Evolutionary conservation across 2,329 filamentous ascomycete species (phyloP).

Genomic region (Aspergillus amoenus): DNA sequence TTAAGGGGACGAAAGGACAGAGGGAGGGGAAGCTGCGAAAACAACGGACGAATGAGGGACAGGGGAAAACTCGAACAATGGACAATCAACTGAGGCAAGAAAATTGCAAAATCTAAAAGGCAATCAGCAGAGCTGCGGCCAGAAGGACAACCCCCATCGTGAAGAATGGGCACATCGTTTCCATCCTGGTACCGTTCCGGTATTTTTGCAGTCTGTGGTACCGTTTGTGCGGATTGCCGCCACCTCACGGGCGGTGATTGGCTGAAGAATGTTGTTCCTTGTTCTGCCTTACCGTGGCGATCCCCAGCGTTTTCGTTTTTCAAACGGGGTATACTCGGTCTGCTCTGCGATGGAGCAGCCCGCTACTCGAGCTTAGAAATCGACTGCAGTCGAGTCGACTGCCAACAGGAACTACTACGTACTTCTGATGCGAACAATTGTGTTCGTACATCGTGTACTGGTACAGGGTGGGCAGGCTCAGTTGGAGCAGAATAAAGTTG

Average conservation of each 20-base stretch:
- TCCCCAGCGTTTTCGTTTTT: background rate
- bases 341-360: too few species aligned
- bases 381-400: too few species aligned
- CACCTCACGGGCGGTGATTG: background rate
- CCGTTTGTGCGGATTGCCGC: background rate
- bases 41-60: conserved; percentile 9
- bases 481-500: background rate
- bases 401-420: too few species aligned
- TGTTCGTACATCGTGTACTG: too few species aligned
- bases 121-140: conserved; percentile 4
- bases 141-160: conserved; percentile 12
- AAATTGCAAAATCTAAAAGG: conserved; percentile 6
- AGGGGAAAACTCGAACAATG: conserved; percentile 10
- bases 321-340: background rate
- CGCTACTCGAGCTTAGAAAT: background rate
- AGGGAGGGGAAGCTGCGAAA: conserved; percentile 14
- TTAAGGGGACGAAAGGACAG: conserved; percentile 10
- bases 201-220: background rate
- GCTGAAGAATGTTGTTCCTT: conserved; percentile 3
- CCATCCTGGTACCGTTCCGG: background rate
- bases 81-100: conserved; percentile 9
- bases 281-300: conserved; percentile 11
- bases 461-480: too few species aligned
- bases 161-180: conserved; percentile 5
- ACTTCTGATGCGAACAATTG: too few species aligned